Base-by-base conservation (phyloP, 805 yeast genomes). In the Wickerhamiella azyma region DNA sequence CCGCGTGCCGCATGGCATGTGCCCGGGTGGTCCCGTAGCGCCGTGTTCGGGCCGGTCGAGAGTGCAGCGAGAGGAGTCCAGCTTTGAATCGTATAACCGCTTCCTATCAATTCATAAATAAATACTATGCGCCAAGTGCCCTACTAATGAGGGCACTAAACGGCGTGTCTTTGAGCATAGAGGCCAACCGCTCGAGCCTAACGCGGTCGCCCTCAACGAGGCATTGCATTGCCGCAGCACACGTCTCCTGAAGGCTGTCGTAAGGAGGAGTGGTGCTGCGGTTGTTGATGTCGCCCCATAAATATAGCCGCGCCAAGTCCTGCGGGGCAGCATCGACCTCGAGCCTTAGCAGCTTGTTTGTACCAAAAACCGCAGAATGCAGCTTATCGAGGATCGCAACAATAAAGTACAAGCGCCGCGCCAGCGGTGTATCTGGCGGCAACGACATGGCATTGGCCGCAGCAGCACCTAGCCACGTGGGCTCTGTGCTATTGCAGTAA, bases 381-480 rank as follows among this genome's bases (percentile, higher is more conserved):
- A 46, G 24, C 26, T 35, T 35, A 19, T 46, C 48, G n/a, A 46
- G 43, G 7, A 41, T 41, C 2, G 28, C 39, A 9, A 41, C 41
- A 3, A 41, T 28, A 26, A 26, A 32, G 26, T 36, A 37, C n/a
- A 46, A 35, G 11, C 48, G 45, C 6, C 39, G 41, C 10, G 40
- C 40, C 3, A 39, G 17, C 17, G n/a, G 16, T 11, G 37, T 46
- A 17, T 46, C 48, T n/a, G 21, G 38, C 9, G 37, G 24, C 7
- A 55, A 41, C n/a, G 53, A 45, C 10, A 52, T 41, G 30, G 51
- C 55, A 24, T 48, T 50, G 14, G 57, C 59, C n/a, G 63, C 56
- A 5, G 66, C 65, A 6, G 66, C 55, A 2, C 67, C 67, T 8
- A 66, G 55, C 62, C 66, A 61, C 28, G 54, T 48, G 14, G 53